Base-by-base conservation (phyloP, 768 basidiomycete species). In the Lentinula detonsa region DNA sequence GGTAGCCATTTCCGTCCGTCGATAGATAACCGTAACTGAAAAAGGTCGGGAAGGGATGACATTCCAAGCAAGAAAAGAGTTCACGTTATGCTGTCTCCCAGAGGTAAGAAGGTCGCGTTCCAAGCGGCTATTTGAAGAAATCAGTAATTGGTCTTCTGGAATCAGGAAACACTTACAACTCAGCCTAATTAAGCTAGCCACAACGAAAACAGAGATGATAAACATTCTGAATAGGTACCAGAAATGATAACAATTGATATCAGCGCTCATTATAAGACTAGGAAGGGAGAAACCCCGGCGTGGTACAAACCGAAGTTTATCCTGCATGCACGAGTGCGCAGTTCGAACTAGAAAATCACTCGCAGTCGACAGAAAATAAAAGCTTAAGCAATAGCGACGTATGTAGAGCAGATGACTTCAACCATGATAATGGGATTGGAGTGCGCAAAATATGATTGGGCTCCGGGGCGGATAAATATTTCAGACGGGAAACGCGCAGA, bases 1-100 rank as follows among this genome's bases (percentile, higher is more conserved):
- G 60, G 46, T 65, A 65, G 21, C 65, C 65, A 23, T 65, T 65
- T 2, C 65, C 65, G 49, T 64, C 65, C n/a, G 28, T 65, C 23
- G 28, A 28, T 28, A 34, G 23, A 7, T 9, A 51, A 2, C 49
- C 49, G 11, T 51, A 51, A 7, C 43, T 45, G 23, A 23, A 23
- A 23, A 23, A 23, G 23, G 23, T 23, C 23, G 23, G 23, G 23
- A 23, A 23, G 23, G 23, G 23, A 23, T 23, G 23, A 23, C 23
- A 45, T 45, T 5, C 4, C 37, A 45, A 8, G 7, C n/a, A 16
- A 45, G 43, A 45, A 39, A 46, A n/a, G n/a, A 46, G 3, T n/a
- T 21, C 45, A 46, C 45, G 45, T 46, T 21, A 46, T 46, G n/a
- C 45, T 46, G 21, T 46, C 45, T 21, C 45, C 45, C 21, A 46